Percentiles rank a stretch among this genome's conserved stretches.
These are phyloP conservation scores for Geranium rotundifolium DNA, from an alignment of 345 rosid genomes.

Conservation along the genomic window DNA sequence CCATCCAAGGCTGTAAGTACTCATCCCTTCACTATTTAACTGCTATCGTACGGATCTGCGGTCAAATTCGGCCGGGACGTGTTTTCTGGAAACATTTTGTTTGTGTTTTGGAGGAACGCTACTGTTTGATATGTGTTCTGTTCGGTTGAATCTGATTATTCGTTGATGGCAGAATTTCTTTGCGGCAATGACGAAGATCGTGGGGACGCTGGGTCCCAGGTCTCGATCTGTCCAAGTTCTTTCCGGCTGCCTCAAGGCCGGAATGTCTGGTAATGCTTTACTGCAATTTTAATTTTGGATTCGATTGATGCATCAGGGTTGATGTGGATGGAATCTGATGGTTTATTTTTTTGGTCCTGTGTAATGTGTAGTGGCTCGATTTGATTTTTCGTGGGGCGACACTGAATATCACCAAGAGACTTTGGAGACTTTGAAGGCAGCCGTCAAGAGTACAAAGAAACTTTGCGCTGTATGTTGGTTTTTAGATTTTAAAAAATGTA, in stretches of 20 bases:
- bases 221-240: slow-evolving; percentile 70
- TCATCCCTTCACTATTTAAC: neutral
- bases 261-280: slow-evolving; percentile 63
- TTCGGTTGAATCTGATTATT: neutral
- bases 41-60: neutral
- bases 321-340: neutral
- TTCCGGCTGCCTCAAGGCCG: slow-evolving; percentile 74
- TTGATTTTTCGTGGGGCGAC: slow-evolving; percentile 86
- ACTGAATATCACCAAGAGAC: slow-evolving; percentile 78
- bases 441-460: slow-evolving; percentile 71
- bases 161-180: slow-evolving; percentile 53
- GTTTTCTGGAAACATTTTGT: neutral
- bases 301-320: neutral
- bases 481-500: neutral
- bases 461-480: slow-evolving; percentile 66
- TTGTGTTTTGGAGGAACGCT: neutral
- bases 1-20: slow-evolving; percentile 77
- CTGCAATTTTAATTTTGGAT: neutral
- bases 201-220: slow-evolving; percentile 82
- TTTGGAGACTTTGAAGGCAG: slow-evolving; percentile 61
- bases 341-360: neutral
- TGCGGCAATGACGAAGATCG: slow-evolving; percentile 93
- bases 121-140: neutral
- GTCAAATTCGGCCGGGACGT: neutral
- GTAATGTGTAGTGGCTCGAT: slow-evolving; percentile 54